Evolutionary conservation across 768 basidiomycete genomes (phyloP).

Genomic region (Tulasnella sp.): DNA sequence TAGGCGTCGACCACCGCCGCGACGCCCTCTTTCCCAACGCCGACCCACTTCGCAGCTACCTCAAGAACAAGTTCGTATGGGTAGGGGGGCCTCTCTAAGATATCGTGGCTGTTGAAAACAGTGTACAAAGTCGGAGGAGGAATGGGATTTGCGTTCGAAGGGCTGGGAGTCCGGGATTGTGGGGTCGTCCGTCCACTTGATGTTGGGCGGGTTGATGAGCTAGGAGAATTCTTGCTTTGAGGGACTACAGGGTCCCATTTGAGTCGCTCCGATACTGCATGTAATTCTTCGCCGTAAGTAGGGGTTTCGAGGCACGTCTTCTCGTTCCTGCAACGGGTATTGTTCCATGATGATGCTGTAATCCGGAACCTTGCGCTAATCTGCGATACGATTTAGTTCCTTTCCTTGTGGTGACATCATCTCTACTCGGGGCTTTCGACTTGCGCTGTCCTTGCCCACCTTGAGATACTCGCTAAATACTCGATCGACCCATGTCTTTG

Average conservation of each 20-base stretch:
- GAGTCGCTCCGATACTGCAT: neutral
- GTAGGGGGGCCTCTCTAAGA: constrained; percentile 47
- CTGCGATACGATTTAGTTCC: neutral
- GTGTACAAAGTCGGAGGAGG: constrained; percentile 37
- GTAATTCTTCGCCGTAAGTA: neutral
- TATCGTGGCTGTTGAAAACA: constrained; percentile 59
- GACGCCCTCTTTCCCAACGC: constrained; percentile 48
- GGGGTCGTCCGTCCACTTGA: neutral
- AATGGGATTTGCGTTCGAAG: neutral
- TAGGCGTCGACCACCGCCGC: constrained; percentile 51
- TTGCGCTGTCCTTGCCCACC: too few relatives aligned
- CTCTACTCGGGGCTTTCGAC: too few relatives aligned
- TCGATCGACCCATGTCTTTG: too few relatives aligned
- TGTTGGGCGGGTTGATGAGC: neutral
- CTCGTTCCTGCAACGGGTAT: constrained; percentile 8
- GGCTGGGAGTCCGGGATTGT: neutral
- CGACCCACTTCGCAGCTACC: constrained; percentile 47
- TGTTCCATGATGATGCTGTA: neutral
- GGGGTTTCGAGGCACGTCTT: neutral
- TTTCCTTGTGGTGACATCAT: too few relatives aligned
- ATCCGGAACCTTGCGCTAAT: neutral
- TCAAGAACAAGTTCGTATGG: constrained; percentile 47
- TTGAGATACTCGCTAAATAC: too few relatives aligned
- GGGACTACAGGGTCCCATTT: neutral
- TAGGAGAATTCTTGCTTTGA: neutral